A percentile compares a stretch with the other conserved stretches of the same genome.
These are phyloP conservation scores for Aspergillus alliaceus DNA, from an alignment of 2,329 filamentous ascomycete species.

Conservation along the genomic window DNA sequence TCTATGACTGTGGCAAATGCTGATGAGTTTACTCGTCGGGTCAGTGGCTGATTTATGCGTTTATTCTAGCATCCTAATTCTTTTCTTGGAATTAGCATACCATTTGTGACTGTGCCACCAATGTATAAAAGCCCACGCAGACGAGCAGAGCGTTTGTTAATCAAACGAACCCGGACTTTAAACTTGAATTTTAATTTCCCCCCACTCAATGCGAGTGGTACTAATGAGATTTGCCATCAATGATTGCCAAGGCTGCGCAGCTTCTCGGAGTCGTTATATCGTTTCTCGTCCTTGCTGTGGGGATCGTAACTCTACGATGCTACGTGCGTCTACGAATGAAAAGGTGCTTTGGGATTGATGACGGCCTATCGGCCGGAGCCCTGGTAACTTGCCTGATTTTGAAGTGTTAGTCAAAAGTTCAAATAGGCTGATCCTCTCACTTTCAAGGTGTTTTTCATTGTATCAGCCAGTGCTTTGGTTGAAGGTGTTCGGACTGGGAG, in stretches of 20 bases:
- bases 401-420: too few relatives aligned
- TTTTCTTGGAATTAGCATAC: background rate
- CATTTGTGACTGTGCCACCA: background rate
- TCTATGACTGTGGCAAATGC: background rate
- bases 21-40: background rate
- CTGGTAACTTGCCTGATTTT: background rate
- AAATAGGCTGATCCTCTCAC: background rate
- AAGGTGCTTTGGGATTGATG: constrained; percentile 1
- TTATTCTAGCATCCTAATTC: background rate
- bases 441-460: background rate
- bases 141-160: background rate
- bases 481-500: background rate
- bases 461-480: background rate
- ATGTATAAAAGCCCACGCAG: background rate
- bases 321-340: constrained; percentile 3
- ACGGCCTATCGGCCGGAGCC: background rate
- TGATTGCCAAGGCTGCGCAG: background rate
- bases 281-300: background rate
- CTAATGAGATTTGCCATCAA: background rate
- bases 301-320: background rate
- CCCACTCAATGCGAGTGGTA: background rate
- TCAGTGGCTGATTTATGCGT: background rate
- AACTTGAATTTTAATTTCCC: background rate
- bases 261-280: background rate
- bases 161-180: background rate